Conservation (phyloP, 2,329 filamentous ascomycete genomes). For the Cercospora berteroae region DNA sequence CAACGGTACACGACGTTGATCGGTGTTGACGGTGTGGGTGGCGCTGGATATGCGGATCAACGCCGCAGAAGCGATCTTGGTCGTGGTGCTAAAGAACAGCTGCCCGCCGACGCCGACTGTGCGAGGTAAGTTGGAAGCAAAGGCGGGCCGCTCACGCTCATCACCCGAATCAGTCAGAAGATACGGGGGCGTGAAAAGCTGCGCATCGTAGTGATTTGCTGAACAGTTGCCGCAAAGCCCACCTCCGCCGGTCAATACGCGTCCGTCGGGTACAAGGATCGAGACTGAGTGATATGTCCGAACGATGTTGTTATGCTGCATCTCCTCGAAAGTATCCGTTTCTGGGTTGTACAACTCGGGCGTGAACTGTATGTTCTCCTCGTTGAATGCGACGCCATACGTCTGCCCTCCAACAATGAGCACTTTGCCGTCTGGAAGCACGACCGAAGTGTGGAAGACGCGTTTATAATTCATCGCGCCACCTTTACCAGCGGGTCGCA, state of each 20-base stretch:
- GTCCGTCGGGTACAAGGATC: slow-evolving; percentile 52
- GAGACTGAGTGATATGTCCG: slow-evolving; percentile 53
- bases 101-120: slow-evolving; percentile 1
- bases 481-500: slow-evolving; percentile 1
- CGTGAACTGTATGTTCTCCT: slow-evolving; percentile 23
- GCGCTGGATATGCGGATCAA: slow-evolving; percentile 50
- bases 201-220: slow-evolving; percentile 53
- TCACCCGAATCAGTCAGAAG: slow-evolving; percentile 37
- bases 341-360: slow-evolving; percentile 25
- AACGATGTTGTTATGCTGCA: slow-evolving; percentile 36
- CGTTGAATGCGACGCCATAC: slow-evolving; percentile 18
- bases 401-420: slow-evolving; percentile 36
- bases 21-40: slow-evolving; percentile 58
- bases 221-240: slow-evolving; percentile 46
- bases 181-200: slow-evolving; percentile 58
- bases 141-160: neutral
- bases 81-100: slow-evolving; percentile 1
- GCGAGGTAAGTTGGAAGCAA: neutral
- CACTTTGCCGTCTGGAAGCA: slow-evolving; percentile 38
- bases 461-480: slow-evolving; percentile 33
- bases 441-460: slow-evolving; percentile 29
- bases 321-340: slow-evolving; percentile 19
- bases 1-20: slow-evolving; percentile 57
- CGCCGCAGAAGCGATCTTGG: slow-evolving; percentile 36
- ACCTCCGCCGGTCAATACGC: slow-evolving; percentile 52